Conservation (phyloP, 805 yeast species). For the Citeromyces matritensis region DNA sequence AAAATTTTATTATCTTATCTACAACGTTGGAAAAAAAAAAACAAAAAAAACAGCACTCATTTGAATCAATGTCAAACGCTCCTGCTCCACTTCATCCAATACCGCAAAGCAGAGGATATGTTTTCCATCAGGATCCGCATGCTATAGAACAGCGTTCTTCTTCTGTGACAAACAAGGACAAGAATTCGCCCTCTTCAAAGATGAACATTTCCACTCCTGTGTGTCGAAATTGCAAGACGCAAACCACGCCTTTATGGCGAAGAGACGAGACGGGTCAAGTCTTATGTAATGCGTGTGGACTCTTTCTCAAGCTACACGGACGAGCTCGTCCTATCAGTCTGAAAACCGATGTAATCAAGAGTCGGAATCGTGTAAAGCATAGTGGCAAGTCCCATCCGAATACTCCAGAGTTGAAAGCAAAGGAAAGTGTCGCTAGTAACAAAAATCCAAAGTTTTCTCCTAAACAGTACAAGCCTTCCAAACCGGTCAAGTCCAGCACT, state of each 20-base stretch:
- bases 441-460: conserved; percentile 19
- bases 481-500: conserved; percentile 6
- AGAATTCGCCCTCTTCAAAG: conserved; percentile 37
- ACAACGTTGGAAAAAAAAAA: too few relatives aligned
- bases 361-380: conserved; percentile 73
- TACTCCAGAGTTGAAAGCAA: conserved; percentile 41
- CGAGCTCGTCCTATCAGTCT: conserved; percentile 83
- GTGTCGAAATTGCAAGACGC: conserved; percentile 84
- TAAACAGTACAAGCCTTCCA: conserved; percentile 20
- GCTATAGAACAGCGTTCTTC: too few relatives aligned
- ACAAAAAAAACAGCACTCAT: too few relatives aligned
- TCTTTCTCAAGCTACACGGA: conserved; percentile 80
- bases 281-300: conserved; percentile 88
- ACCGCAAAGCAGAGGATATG: not conserved
- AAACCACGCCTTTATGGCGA: conserved; percentile 92
- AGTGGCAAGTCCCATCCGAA: conserved; percentile 23
- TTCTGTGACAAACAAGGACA: not conserved
- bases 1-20: too few relatives aligned
- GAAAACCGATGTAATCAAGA: conserved; percentile 85
- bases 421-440: conserved; percentile 16
- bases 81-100: not conserved
- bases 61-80: not conserved
- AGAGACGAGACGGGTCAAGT: conserved; percentile 86
- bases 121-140: not conserved
- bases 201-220: conserved; percentile 50